phyloP scores from a whole-genome alignment of 768 basidiomycete genomes.

The Artomyces pyxidatus region DNA sequence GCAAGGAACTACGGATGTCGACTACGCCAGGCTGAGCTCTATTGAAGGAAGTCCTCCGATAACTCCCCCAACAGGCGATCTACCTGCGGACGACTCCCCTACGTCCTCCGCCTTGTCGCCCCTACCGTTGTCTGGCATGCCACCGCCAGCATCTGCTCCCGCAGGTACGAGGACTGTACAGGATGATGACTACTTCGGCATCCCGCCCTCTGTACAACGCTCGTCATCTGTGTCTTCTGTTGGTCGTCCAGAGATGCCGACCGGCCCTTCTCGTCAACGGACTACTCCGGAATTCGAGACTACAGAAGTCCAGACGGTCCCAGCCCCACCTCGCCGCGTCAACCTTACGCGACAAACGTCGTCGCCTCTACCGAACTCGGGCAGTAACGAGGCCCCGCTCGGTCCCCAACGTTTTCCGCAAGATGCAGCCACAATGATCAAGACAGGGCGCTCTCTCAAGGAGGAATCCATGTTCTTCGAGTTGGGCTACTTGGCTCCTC shows the following conservation, averaged over 20 bases:
- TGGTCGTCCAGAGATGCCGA: no score
- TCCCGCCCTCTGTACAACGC: background rate
- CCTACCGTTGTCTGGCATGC: background rate
- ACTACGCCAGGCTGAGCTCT: conserved; percentile 24
- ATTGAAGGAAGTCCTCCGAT: conserved; percentile 23
- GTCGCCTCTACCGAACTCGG: conserved; percentile 48
- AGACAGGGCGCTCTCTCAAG: conserved; percentile 43
- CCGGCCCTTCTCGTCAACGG: no score
- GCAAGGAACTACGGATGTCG: conserved; percentile 67
- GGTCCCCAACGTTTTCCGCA: conserved; percentile 6
- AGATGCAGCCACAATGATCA: background rate
- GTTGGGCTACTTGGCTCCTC: conserved; percentile 67
- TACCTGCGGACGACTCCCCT: conserved; percentile 20
- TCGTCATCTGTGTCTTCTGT: background rate
- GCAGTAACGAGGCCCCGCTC: conserved; percentile 24
- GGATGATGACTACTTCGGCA: conserved; percentile 25
- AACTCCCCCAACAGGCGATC: conserved; percentile 15
- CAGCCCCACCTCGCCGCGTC: conserved; percentile 42
- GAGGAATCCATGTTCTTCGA: conserved; percentile 62
- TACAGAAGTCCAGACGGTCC: conserved; percentile 29
- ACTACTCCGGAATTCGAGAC: background rate
- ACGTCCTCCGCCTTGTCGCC: conserved; percentile 16
- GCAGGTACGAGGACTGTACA: conserved; percentile 10
- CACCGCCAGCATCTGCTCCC: background rate
- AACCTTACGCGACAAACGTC: conserved; percentile 56